Evolutionary conservation across 2,329 filamentous ascomycete species (phyloP), one percentile per base, ranked within the genome.

Genomic region (Nectriaceae sp.): DNA sequence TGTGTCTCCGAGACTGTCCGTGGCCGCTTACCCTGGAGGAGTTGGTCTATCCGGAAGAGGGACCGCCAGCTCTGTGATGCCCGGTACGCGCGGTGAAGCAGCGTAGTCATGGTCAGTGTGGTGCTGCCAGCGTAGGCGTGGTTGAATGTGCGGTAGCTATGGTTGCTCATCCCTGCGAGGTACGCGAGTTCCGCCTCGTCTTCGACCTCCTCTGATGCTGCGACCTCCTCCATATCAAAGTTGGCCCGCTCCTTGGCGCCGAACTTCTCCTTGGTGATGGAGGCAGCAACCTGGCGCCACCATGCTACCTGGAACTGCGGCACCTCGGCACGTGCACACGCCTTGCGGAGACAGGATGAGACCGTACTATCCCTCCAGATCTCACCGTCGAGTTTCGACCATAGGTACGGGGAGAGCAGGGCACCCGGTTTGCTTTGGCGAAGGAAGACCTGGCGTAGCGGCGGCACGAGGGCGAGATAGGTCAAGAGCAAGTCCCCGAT

Each of bases 41-140:
- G 26, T 11, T 43, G 40, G 26, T 43, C 40, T 33, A 20, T 35
- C 16, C 26, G 24, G 40, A 43, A 43, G 40, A 43, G 40, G 29
- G n/a, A 6, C 20, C 40, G 26, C 40, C 40, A 43, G 40, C 40
- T 43, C 26, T 35, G n/a, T 15, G 26, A 43, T 18, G 40, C 40
- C 18, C 40, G 24, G 15, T 35, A 22, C n/a, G 40, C 29, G 24
- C 24, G n/a, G 18, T 35, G 40, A 21, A 35, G 26, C 10, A 43
- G 24, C 13, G 40, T 31, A 15, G 16, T 43, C 24, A 43, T 35
- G 6, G 40, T 24, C 5, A 42, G 22, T 13, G 26, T 43, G 11
- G 40, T 43, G 40, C 40, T 18, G 33, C 29, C 24, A 15, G 40
- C 40, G 21, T 43, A 43, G 40, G 26, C 24, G 10, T 43, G 24